Evolutionary conservation across 352 stramenopile genomes (phyloP), one percentile per base, ranked within the genome.

Genomic region (Phytophthora lateralis): DNA sequence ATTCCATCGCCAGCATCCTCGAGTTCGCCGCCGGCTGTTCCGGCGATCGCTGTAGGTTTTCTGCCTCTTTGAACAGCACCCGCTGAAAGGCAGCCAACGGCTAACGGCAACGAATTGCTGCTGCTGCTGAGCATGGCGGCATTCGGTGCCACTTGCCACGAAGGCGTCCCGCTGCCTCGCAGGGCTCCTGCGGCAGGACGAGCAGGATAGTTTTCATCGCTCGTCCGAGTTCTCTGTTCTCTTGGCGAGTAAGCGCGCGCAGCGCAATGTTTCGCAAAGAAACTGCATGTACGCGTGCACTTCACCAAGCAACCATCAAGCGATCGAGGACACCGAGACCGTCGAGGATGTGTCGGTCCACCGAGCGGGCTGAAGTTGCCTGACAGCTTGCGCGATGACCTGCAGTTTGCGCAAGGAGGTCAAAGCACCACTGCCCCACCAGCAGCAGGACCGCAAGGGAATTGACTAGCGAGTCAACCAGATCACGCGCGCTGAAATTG

Each of bases 231-330:
- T 44, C 35, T 26, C 34, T n/a, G 34, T 39, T 11, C 34, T 39
- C 15, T 9, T 18, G 44, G 29, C 12, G 24, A 20, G 54, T 54
- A 68, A 68, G 53, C 60, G 53, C 6, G 47, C 18, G 60, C 53
- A 53, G 53, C 60, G 60, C 54, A 68, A 63, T 56, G 26, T 54
- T 6, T 27, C 37, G 10, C 45, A 63, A 53, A 68, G 45, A 68
- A 12, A 47, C 55, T 54, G 54, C 60, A 30, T 14, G 60, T 26
- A 50, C 60, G 35, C 59, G 52, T 67, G 59, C 50, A 66, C 50
- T 17, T 15, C 52, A 7, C 50, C 34, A 55, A 51, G 34, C 59
- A 62, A 18, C 11, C 34, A 30, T 48, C 32, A 35, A 41, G 35
- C 44, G 41, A 45, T 7, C 51, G 47, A 49, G 27, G 41, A 41